phyloP scores from a whole-genome alignment of 345 rosid genomes.

The Acer campestre region DNA sequence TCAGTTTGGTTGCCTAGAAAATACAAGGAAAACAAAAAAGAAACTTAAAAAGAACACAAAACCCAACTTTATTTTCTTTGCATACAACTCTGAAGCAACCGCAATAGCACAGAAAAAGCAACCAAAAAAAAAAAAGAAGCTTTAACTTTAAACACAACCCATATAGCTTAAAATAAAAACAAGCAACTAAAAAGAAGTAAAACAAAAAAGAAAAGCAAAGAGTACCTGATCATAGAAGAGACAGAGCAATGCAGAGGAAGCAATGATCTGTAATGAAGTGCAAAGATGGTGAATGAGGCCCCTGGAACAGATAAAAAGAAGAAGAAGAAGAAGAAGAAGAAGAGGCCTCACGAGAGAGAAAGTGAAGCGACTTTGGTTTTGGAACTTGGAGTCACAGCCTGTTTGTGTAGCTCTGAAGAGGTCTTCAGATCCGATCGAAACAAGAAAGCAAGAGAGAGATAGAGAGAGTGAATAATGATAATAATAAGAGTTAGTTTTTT shows the following conservation, averaged over 20 bases:
- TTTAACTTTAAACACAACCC: not conserved
- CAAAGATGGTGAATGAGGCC: slow-evolving; percentile 1
- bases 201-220: slow-evolving; percentile 9
- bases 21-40: slow-evolving; percentile 10
- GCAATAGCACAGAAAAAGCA: slow-evolving; percentile 2
- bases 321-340: slow-evolving; percentile 8
- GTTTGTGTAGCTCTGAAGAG: slow-evolving; percentile 20
- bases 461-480: slow-evolving; percentile 23
- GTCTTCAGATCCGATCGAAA: slow-evolving; percentile 58
- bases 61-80: slow-evolving; percentile 17
- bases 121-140: not conserved
- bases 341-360: slow-evolving; percentile 24
- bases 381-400: not conserved
- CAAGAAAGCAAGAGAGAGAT: slow-evolving; percentile 22
- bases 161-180: not conserved
- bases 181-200: slow-evolving; percentile 9
- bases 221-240: slow-evolving; percentile 51
- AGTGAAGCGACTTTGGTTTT: slow-evolving; percentile 39
- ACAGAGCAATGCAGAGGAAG: slow-evolving; percentile 33
- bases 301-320: not conserved
- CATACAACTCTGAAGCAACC: slow-evolving; percentile 19
- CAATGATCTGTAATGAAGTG: slow-evolving; percentile 26
- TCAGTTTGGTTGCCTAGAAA: slow-evolving; percentile 29
- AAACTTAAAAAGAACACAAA: slow-evolving; percentile 11
- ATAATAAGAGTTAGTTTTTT: slow-evolving; percentile 6